Base-by-base conservation (phyloP, 306 rosid genomes). In the Lathyrus aphaca region DNA sequence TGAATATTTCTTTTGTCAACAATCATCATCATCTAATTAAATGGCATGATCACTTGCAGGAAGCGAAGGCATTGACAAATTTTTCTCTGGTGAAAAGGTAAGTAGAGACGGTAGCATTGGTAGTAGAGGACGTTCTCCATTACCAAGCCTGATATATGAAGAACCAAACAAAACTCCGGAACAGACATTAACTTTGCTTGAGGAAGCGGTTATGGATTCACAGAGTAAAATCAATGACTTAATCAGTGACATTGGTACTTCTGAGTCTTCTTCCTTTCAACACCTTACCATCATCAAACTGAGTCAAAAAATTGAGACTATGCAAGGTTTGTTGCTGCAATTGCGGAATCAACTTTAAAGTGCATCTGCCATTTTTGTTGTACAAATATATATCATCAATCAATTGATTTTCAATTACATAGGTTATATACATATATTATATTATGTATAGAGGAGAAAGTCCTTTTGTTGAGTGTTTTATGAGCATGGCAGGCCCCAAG, bases 11-110 rank as follows among this genome's bases (percentile, higher is more conserved):
- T 53, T 37, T 9, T 68, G 23, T 62, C 0, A 37, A 66, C 16
- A 54, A 13, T 40, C 1, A 10, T 72, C 13, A 18, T 72, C 11
- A 12, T 57, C 65, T 69, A 40, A 48, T 39, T 32, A 25, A 25
- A 73, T 69, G 75, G 38, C 23, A 54, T 55, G 56, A 64, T 63
- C 54, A 74, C 63, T 68, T 77, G 85, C 94, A 93, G 98, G 98
- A 79, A 93, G 85, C 37, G 98, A 85, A 60, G 96, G 98, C 71
- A 81, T 93, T 48, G 90, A 90, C 81, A 93, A 83, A 78, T 79
- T 93, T 54, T 90, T 90, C 84, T 77, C 91, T 42, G 66, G 88
- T 9, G 84, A 79, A 64, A 90, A 82, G 83, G 68, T 58, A 61
- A 79, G 84, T 75, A 79, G 88, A 64, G 83, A 83, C 5, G 75